Conservation (phyloP, 805 yeast genomes). For the Naumovozyma dairenensis region DNA sequence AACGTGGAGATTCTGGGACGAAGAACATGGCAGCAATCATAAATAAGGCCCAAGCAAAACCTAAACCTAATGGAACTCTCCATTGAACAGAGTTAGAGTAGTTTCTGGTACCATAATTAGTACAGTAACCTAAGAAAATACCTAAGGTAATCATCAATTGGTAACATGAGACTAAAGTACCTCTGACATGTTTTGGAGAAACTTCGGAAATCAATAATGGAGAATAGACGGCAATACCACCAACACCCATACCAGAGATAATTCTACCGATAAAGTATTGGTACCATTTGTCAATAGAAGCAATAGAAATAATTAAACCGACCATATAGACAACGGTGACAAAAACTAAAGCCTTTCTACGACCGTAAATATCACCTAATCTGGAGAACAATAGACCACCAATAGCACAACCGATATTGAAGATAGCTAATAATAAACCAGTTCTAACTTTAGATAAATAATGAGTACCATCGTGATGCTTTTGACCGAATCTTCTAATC, state of each 20-base stretch:
- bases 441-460: slow-evolving; percentile 44
- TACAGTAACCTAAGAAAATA: slow-evolving; percentile 68
- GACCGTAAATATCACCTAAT: slow-evolving; percentile 54
- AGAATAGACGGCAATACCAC: slow-evolving; percentile 64
- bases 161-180: slow-evolving; percentile 58
- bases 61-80: slow-evolving; percentile 62
- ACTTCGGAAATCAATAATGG: slow-evolving; percentile 66
- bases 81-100: slow-evolving; percentile 61
- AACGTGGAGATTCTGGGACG: slow-evolving; percentile 72
- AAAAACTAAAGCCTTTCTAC: slow-evolving; percentile 52
- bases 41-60: slow-evolving; percentile 37
- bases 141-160: slow-evolving; percentile 65
- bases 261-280: slow-evolving; percentile 62
- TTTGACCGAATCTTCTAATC: slow-evolving; percentile 45
- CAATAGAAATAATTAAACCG: slow-evolving; percentile 59
- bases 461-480: slow-evolving; percentile 32
- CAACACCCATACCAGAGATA: slow-evolving; percentile 67
- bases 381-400: slow-evolving; percentile 57
- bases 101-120: slow-evolving; percentile 54
- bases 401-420: slow-evolving; percentile 67
- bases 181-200: slow-evolving; percentile 62
- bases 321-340: slow-evolving; percentile 55
- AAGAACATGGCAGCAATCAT: slow-evolving; percentile 32
- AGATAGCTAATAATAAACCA: slow-evolving; percentile 49
- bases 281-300: slow-evolving; percentile 48